phyloP scores from a whole-genome alignment of 805 yeast species.

The Wilhelminamyces savonicus region DNA sequence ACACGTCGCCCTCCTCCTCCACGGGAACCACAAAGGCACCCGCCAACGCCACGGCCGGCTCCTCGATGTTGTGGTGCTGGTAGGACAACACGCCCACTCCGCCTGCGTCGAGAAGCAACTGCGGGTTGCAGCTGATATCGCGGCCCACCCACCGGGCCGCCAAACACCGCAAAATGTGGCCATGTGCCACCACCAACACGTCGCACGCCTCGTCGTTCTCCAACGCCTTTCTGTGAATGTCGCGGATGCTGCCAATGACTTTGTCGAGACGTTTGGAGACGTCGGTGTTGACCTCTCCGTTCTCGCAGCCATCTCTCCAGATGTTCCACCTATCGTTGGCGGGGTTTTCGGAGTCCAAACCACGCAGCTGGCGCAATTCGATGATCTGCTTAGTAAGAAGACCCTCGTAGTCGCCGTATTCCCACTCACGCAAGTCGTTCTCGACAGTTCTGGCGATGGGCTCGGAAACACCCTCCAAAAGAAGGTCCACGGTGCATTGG shows the following conservation, averaged over 20 bases:
- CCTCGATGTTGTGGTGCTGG: constrained; percentile 76
- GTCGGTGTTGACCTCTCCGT: constrained; percentile 67
- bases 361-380: constrained; percentile 51
- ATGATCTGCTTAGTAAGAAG: constrained; percentile 60
- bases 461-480: constrained; percentile 42
- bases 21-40: constrained; percentile 77
- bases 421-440: constrained; percentile 88
- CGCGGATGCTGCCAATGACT: constrained; percentile 58
- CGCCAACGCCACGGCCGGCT: constrained; percentile 81
- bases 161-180: constrained; percentile 85
- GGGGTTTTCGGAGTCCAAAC: constrained; percentile 34
- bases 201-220: constrained; percentile 54
- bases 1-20: constrained; percentile 48
- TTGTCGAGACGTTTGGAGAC: constrained; percentile 69
- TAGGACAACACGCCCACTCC: constrained; percentile 90
- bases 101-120: constrained; percentile 86
- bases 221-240: constrained; percentile 50
- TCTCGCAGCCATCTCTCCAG: constrained; percentile 91
- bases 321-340: constrained; percentile 57
- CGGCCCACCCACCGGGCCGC: constrained; percentile 81
- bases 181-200: constrained; percentile 83
- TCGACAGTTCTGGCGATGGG: constrained; percentile 43
- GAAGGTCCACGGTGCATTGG: constrained; percentile 60
- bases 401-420: constrained; percentile 95
- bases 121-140: constrained; percentile 60